These are phyloP conservation scores for Eremothecium gossypii DNA, from an alignment of 1,139 yeast species.

Conservation along the genomic window DNA sequence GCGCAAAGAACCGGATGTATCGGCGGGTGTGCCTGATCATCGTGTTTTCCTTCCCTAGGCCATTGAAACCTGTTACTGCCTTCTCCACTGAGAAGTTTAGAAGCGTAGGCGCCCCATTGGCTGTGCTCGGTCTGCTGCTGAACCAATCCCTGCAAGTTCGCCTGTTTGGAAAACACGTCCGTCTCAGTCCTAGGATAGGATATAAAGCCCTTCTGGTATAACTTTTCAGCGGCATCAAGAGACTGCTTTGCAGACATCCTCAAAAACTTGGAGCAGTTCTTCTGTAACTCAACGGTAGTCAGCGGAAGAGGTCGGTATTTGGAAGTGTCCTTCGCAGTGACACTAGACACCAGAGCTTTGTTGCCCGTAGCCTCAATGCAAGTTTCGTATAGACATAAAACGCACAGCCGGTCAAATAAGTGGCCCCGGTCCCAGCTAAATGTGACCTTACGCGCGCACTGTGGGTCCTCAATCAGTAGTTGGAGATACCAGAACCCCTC, in stretches of 20 bases:
- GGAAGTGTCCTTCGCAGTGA: constrained; percentile 55
- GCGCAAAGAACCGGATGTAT: constrained; percentile 66
- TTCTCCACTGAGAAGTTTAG: constrained; percentile 24
- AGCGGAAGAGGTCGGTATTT: constrained; percentile 82
- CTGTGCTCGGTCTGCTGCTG: constrained; percentile 44
- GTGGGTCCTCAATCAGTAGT: constrained; percentile 38
- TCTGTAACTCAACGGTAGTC: constrained; percentile 93
- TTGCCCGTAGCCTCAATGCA: constrained; percentile 42
- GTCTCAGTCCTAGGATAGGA: constrained; percentile 98
- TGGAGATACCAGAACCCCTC: constrained; percentile 77
- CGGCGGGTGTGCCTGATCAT: constrained; percentile 98
- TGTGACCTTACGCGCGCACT: constrained; percentile 26
- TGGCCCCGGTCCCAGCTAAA: constrained; percentile 60
- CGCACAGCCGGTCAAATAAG: constrained; percentile 64
- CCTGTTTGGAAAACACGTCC: constrained; percentile 66
- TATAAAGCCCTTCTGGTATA: constrained; percentile 76
- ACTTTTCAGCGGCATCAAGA: constrained; percentile 73
- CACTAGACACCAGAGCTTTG: constrained; percentile 42
- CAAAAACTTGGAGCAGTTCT: constrained; percentile 66
- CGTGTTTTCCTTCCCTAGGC: constrained; percentile 75
- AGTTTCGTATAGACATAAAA: constrained; percentile 53
- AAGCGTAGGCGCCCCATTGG: constrained; percentile 44
- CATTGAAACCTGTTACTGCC: constrained; percentile 33
- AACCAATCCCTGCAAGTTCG: constrained; percentile 58
- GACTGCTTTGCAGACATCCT: constrained; percentile 77